A percentile compares a stretch with the other conserved stretches of the same genome.
phyloP scores from a whole-genome alignment of 352 stramenopile species.

The Phytophthora pistaciae region DNA sequence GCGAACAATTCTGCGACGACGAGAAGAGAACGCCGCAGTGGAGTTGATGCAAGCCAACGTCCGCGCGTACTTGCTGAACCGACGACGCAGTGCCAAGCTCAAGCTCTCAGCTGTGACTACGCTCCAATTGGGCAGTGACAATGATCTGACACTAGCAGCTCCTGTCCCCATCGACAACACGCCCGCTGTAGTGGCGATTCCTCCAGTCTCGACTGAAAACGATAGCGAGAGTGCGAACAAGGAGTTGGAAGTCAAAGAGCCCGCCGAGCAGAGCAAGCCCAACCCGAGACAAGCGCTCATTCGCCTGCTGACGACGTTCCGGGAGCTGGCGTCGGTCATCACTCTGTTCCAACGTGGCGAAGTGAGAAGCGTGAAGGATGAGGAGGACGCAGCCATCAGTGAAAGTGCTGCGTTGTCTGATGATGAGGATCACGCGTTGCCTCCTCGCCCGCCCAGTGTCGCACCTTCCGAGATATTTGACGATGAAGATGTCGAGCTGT shows the following conservation, averaged over 20 bases:
- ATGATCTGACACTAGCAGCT: slow-evolving; percentile 1
- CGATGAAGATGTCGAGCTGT: slow-evolving; percentile 28
- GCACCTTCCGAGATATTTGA: slow-evolving; percentile 19
- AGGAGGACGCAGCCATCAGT: not conserved
- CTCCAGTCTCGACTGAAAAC: slow-evolving; percentile 7
- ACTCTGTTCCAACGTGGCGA: slow-evolving; percentile 22
- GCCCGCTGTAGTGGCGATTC: slow-evolving; percentile 5
- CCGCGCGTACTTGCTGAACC: slow-evolving; percentile 68
- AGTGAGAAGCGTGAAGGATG: slow-evolving; percentile 9
- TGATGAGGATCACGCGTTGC: slow-evolving; percentile 2
- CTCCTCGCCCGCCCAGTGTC: slow-evolving; percentile 4
- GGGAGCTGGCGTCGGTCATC: slow-evolving; percentile 40
- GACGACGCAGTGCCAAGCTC: slow-evolving; percentile 29
- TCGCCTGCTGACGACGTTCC: slow-evolving; percentile 35
- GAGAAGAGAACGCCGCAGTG: slow-evolving; percentile 62
- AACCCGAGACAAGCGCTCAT: slow-evolving; percentile 30
- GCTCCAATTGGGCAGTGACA: slow-evolving; percentile 17
- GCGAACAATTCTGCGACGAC: slow-evolving; percentile 50
- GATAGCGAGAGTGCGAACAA: not conserved
- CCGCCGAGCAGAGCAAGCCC: slow-evolving; percentile 4
- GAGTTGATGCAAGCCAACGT: slow-evolving; percentile 76
- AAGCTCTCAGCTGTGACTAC: slow-evolving; percentile 9
- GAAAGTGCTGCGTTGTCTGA: slow-evolving; percentile 2
- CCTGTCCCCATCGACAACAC: slow-evolving; percentile 6
- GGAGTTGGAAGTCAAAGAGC: not conserved